Base-by-base conservation (phyloP, 2,329 filamentous ascomycete genomes). In the Didymella lethalis region DNA sequence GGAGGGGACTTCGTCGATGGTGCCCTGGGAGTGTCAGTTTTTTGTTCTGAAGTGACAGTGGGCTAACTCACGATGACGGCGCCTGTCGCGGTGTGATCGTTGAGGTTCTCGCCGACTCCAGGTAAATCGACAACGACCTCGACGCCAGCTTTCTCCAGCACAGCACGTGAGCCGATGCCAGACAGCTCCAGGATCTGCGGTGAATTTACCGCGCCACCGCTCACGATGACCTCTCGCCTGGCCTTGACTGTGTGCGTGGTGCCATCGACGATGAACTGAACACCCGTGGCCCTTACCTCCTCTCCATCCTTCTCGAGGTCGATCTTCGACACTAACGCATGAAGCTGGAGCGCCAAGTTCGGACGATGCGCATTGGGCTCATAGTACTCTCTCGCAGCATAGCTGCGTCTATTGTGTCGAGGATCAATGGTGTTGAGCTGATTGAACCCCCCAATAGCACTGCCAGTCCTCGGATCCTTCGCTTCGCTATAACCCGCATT, bases 331-430 rank as follows among this genome's bases (percentile, higher is more conserved):
- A 83, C 81, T 31, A 79, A 64, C 3, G 82, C 80, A 38, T 83
- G 77, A 1, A 80, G 81, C 5, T 85, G 67, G 1, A 85, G 68
- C n/a, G 75, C 70, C 2, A 86, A 67, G 59, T 85, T 85, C 2
- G 73, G 65, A 8, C 82, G 75, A 1, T 62, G 41, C 1, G 68
- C 63, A 44, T 74, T 75, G n/a, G 74, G 70, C 45, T 72, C 68
- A 26, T 75, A 77, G 64, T 77, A 79, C 0, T 68, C 75, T 56
- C 74, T 57, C 11, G 74, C 76, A 11, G 76, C 67, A 54, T 79
- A 78, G 32, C 72, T 79, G 49, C 69, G 62, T 40, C 57, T 56
- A 14, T 70, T 61, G 3, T 67, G 66, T 32, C 57, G 64, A 3
- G 71, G 67, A 38, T 73, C 64, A 20, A 75, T 64, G 8, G 67